Evolutionary conservation across 75 land plant species (phyloP), one percentile per base, ranked within the genome.

Genomic region (Pinus taeda): DNA sequence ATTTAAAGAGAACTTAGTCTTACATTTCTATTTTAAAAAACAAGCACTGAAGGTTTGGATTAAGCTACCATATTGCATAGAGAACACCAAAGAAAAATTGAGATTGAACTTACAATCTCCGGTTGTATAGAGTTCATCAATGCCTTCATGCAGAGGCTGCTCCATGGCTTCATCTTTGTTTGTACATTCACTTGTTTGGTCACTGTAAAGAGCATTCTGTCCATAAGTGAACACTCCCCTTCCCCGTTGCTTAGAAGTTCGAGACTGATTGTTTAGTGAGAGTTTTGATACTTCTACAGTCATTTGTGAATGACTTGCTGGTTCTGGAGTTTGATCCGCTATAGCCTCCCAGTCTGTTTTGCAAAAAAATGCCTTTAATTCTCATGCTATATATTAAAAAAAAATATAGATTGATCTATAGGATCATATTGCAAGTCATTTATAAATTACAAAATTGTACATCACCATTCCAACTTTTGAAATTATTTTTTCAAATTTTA

Each of bases 161-260:
- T 82, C 79, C 26, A 18, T 12, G 33, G 53, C 3, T n/a, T 66
- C 24, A 22, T 49, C 76, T 58, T 24, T 24, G 18, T 26, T 24
- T 24, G 59, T 73, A 15, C 53, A 21, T 73, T 84, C 86, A 73
- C 66, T 56, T 11, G 66, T 24, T 26, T 79, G 45, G 59, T 97
- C 99, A 83, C 92, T 90, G 71, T 94, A 89, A 75, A 97, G 30
- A 4, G 88, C 90, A 39, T 62, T 64, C 36, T 81, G 86, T 15
- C 88, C 86, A 65, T 88, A 94, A 45, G 92, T 83, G 80, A 96
- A 96, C 17, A 95, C 81, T 21, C 98, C 98, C 60, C 97, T 81
- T 64, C 98, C 98, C 67, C 97, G 93, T 37, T 91, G 79, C 75
- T 87, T 94, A 1, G 89, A 81, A 61, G 67, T 42, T 37, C 57